Evolutionary conservation across 192 early-diverging fungal genomes (phyloP).

Genomic region (Coemansia sp.): DNA sequence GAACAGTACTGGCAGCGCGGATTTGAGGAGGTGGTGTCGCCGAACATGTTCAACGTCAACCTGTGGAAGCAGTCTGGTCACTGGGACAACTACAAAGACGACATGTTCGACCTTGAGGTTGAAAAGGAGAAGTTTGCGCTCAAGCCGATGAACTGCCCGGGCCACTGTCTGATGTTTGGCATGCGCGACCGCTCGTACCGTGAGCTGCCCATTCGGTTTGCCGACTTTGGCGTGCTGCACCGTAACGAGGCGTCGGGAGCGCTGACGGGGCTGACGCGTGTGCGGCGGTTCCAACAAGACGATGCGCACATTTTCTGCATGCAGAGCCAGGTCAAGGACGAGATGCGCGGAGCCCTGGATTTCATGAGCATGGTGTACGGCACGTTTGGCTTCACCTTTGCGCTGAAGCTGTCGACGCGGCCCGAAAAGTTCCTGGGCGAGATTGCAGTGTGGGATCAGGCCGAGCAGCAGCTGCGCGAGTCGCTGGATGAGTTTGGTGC

Average conservation of each 20-base stretch:
- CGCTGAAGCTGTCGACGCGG: conserved; percentile 89
- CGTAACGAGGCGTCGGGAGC: conserved; percentile 94
- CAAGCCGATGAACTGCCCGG: conserved; percentile 99
- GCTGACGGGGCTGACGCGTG: conserved; percentile 90
- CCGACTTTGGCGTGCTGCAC: conserved; percentile 98
- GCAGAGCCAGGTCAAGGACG: conserved; percentile 76
- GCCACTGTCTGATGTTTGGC: conserved; percentile 96
- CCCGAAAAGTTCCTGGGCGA: conserved; percentile 95
- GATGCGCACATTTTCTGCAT: conserved; percentile 99
- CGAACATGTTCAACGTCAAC: conserved; percentile 99
- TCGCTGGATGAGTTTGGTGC: conserved; percentile 83
- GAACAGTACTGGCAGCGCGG: conserved; percentile 87
- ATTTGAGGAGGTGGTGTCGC: conserved; percentile 94
- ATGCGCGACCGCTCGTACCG: conserved; percentile 91
- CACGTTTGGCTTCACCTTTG: conserved; percentile 92
- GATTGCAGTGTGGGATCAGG: conserved; percentile 86
- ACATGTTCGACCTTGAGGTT: conserved; percentile 94
- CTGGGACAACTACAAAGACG: conserved; percentile 94
- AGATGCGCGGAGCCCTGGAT: conserved; percentile 83
- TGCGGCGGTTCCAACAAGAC: conserved; percentile 98
- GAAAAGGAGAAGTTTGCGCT: conserved; percentile 97
- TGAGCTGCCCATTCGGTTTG: conserved; percentile 91
- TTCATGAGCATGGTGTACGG: conserved; percentile 90
- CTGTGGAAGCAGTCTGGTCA: conserved; percentile 96
- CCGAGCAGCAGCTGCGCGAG: conserved; percentile 77